Evolutionary conservation across 1,284 basidiomycete species (phyloP).

Genomic region (Leccinum pachyderme): DNA sequence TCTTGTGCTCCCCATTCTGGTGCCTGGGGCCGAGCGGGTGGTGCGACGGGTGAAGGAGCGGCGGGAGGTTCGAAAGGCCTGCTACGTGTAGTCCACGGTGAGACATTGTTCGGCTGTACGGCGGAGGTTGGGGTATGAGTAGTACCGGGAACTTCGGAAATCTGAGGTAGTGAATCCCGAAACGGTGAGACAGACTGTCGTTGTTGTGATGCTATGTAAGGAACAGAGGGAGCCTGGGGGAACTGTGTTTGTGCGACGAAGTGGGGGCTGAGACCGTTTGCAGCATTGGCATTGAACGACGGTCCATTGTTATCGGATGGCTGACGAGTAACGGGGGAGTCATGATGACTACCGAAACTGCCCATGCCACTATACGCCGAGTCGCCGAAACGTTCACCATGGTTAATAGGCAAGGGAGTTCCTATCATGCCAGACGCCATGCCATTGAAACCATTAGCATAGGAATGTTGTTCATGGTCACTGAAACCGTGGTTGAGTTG

Average conservation of each 20-base stretch:
- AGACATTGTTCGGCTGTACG: conserved; percentile 20
- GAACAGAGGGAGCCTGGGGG: conserved; percentile 32
- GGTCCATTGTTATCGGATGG: conserved; percentile 26
- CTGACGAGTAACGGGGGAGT: conserved; percentile 23
- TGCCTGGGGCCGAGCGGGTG: conserved; percentile 20
- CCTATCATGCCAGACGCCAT: conserved; percentile 18
- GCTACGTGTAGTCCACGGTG: conserved; percentile 25
- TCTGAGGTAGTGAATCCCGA: conserved; percentile 22
- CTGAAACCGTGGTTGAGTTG: conserved; percentile 22
- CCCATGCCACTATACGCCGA: conserved; percentile 22
- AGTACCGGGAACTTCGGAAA: conserved; percentile 16
- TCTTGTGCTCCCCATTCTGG: conserved; percentile 34
- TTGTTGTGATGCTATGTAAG: conserved; percentile 24
- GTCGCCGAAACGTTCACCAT: conserved; percentile 27
- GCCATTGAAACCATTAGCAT: conserved; percentile 28
- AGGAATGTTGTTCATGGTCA: conserved; percentile 24
- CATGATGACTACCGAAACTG: conserved; percentile 22
- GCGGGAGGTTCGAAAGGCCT: conserved; percentile 26
- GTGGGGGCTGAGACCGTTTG: conserved; percentile 26
- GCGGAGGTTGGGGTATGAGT: conserved; percentile 26
- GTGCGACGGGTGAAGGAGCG: conserved; percentile 22
- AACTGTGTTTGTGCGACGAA: conserved; percentile 19
- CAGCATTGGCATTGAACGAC: conserved; percentile 16
- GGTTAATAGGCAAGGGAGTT: conserved; percentile 21
- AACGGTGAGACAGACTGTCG: conserved; percentile 23